Conservation (phyloP, 1,284 basidiomycete genomes). For the Rhodotorula mucilaginosa region DNA sequence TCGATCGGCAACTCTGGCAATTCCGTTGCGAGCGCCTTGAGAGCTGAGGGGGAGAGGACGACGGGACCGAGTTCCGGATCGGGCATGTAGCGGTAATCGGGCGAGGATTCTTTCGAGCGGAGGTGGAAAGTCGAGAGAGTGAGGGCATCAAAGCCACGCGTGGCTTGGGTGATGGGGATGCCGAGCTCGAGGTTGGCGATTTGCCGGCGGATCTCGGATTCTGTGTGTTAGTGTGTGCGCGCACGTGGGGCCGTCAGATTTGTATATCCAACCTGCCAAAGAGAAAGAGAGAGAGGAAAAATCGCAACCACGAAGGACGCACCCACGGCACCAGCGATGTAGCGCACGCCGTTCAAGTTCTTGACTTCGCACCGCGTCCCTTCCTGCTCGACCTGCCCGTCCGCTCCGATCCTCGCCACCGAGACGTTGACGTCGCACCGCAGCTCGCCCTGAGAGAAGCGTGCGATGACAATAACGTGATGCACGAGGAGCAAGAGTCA, state of each 20-base stretch:
- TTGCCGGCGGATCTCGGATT: constrained; percentile 70
- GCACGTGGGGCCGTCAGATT: not conserved
- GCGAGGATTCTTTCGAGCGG: constrained; percentile 86
- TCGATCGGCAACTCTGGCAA: constrained; percentile 78
- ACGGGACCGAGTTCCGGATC: constrained; percentile 87
- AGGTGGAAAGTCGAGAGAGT: constrained; percentile 75
- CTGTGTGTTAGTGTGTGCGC: constrained; percentile 45
- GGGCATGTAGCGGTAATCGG: constrained; percentile 98
- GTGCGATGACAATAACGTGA: not conserved
- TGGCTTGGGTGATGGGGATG: constrained; percentile 66
- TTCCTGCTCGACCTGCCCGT: constrained; percentile 50
- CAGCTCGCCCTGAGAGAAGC: constrained; percentile 68
- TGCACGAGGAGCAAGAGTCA: too few relatives aligned
- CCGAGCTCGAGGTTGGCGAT: constrained; percentile 58
- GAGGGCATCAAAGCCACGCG: constrained; percentile 83
- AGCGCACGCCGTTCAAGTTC: constrained; percentile 89
- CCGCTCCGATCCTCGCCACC: constrained; percentile 57
- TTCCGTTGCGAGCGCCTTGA: not conserved
- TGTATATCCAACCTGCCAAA: not conserved
- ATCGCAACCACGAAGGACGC: constrained; percentile 43
- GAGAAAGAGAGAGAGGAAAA: constrained; percentile 8
- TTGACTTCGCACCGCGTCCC: constrained; percentile 96
- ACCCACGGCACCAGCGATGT: constrained; percentile 85
- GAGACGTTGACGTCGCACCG: constrained; percentile 97
- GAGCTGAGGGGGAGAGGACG: not conserved